These are phyloP conservation scores for Solanum stenotomum DNA, from an alignment of 257 asterid genomes.

Conservation along the genomic window DNA sequence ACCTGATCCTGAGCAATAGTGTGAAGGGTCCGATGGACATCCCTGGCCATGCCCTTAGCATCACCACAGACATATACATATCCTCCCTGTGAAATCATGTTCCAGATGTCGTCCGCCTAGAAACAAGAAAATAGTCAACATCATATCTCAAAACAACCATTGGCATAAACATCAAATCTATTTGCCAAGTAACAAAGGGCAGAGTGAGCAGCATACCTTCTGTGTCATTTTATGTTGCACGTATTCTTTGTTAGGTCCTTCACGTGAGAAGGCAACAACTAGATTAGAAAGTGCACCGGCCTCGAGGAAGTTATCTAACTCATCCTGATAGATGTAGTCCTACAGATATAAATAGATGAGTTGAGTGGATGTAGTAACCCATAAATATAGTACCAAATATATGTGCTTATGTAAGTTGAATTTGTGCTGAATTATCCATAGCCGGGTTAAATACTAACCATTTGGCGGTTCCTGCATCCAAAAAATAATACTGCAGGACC, in stretches of 20 bases:
- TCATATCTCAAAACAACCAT: not conserved
- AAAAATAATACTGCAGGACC: slow-evolving; percentile 83
- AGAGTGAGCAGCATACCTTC: slow-evolving; percentile 34
- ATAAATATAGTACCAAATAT: not conserved
- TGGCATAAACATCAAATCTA: not conserved
- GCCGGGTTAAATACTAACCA: slow-evolving; percentile 40
- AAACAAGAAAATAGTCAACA: not conserved
- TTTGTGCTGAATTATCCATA: not conserved
- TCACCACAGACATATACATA: slow-evolving; percentile 90
- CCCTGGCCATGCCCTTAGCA: slow-evolving; percentile 99
- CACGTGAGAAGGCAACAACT: slow-evolving; percentile 86
- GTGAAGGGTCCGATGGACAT: slow-evolving; percentile 96
- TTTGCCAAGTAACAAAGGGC: not conserved
- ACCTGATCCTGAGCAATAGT: slow-evolving; percentile 90
- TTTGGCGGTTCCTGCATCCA: slow-evolving; percentile 87
- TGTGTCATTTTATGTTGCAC: slow-evolving; percentile 94
- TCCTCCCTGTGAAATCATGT: slow-evolving; percentile 77
- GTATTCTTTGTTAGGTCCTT: slow-evolving; percentile 80
- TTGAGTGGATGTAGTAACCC: not conserved
- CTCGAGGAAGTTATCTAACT: slow-evolving; percentile 49
- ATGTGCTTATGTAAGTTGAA: not conserved
- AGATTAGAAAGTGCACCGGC: slow-evolving; percentile 86
- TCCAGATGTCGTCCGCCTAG: slow-evolving; percentile 84
- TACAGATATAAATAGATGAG: slow-evolving; percentile 12
- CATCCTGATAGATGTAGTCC: slow-evolving; percentile 92